Evolutionary conservation across 352 stramenopile species (phyloP).

Genomic region (Globisporangium okanoganense): DNA sequence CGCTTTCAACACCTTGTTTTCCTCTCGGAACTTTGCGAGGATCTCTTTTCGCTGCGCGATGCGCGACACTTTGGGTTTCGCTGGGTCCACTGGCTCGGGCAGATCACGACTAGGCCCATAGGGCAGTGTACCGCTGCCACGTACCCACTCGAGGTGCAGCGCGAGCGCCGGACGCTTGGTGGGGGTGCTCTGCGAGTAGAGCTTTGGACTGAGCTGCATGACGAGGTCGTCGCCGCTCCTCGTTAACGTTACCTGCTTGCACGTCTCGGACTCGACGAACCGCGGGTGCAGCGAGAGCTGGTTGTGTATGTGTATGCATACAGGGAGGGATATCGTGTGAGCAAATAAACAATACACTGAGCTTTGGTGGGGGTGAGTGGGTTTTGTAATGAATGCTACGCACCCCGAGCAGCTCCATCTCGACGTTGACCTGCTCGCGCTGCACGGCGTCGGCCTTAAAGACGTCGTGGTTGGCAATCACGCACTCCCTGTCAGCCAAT

Average conservation of each 20-base stretch:
- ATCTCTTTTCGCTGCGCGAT: neutral
- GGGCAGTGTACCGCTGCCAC: neutral
- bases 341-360: neutral
- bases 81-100: neutral
- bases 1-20: neutral
- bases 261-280: neutral
- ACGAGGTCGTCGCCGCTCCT: neutral
- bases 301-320: neutral
- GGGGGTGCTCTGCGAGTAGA: neutral
- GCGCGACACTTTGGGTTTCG: neutral
- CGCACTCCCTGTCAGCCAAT: neutral
- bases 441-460: neutral
- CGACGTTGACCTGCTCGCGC: neutral
- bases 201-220: neutral
- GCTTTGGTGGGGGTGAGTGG: neutral
- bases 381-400: neutral
- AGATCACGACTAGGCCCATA: neutral
- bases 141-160: neutral
- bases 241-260: neutral
- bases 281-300: neutral
- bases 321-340: neutral
- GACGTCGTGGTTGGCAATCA: neutral
- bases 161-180: neutral
- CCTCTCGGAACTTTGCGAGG: neutral
- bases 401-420: neutral